These are phyloP conservation scores for Colletotrichum tropicale DNA, from an alignment of 2,329 filamentous ascomycete species.

Conservation along the genomic window DNA sequence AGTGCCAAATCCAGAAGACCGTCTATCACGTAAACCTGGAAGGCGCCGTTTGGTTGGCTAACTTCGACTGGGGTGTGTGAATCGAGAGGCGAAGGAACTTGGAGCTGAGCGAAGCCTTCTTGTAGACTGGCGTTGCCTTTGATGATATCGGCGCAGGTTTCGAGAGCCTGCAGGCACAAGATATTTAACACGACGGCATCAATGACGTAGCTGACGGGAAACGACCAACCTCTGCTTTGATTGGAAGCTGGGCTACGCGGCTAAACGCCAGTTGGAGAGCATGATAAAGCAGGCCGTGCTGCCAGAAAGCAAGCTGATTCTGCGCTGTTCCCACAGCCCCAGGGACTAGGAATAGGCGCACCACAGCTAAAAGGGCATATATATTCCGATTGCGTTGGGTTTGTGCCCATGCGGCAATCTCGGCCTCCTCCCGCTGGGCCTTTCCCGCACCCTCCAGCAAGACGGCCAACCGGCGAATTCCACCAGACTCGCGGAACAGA, in stretches of 20 bases:
- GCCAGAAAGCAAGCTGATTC: constrained; percentile 88
- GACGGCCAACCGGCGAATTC: constrained; percentile 72
- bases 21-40: constrained; percentile 88
- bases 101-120: constrained; percentile 86
- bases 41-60: constrained; percentile 51
- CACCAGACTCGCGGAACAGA: constrained; percentile 89
- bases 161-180: constrained; percentile 64
- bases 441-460: constrained; percentile 68
- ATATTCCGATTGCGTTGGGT: constrained; percentile 86
- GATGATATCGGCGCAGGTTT: constrained; percentile 88
- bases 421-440: constrained; percentile 57
- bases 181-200: neutral
- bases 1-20: constrained; percentile 85
- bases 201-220: neutral
- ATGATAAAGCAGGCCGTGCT: constrained; percentile 78
- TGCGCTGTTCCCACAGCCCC: constrained; percentile 81
- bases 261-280: constrained; percentile 85
- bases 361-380: constrained; percentile 85
- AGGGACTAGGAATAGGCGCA: constrained; percentile 82
- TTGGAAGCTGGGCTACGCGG: constrained; percentile 71
- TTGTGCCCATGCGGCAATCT: constrained; percentile 76
- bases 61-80: constrained; percentile 41
- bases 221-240: constrained; percentile 75
- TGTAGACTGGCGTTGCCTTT: constrained; percentile 80
- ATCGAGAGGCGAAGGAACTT: constrained; percentile 69